Evolutionary conservation across 2,329 filamentous ascomycete species (phyloP), one percentile per base, ranked within the genome.

Genomic region (Aureobasidium mangrovei): DNA sequence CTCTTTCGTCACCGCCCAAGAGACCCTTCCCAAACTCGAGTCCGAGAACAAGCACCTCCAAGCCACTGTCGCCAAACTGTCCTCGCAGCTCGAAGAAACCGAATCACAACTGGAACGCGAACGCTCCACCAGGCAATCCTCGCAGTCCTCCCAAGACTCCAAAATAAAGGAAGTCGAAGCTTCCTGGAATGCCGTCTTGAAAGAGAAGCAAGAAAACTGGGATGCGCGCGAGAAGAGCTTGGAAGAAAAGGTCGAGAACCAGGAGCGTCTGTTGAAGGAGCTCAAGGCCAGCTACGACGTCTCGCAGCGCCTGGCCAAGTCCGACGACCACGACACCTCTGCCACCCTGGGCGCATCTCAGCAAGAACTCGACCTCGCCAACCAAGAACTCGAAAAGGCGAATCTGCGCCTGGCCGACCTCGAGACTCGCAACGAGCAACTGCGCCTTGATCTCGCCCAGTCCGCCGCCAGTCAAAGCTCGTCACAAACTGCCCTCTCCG

Each of bases 211-310:
- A 63, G 89, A 91, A 68, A 98, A 98, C 66, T 98, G 93, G 93
- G 84, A 86, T 53, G 84, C 91, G 7, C 96, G 95, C 67, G 93
- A 98, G 73, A 88, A 87, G 72, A 83, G 81, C 29, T 72, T 96
- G 57, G 90, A 95, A 65, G 91, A 97, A 63, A 97, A 96, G 72
- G 77, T 95, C 3, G 91, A 96, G 69, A 94, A 86, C 62, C 91
- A 98, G 67, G 93, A 98, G 46, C 83, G 90, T 5, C 72, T 98
- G 38, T 72, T 98, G 61, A 95, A 87, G 65, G 94, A 98, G 69
- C 83, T 97, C 66, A 97, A 96, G 72, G 93, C 93, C 28, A 96
- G 84, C 72, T 96, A 96, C 66, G 93, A 98, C 70, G 93, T 98
- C 53, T 93, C 88, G 43, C 91, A 97, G 68, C 81, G 93, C 48